Percentiles rank a stretch among this genome's conserved stretches.
These are phyloP conservation scores for Biscogniauxia marginata DNA, from an alignment of 2,329 filamentous ascomycete species.

Conservation along the genomic window DNA sequence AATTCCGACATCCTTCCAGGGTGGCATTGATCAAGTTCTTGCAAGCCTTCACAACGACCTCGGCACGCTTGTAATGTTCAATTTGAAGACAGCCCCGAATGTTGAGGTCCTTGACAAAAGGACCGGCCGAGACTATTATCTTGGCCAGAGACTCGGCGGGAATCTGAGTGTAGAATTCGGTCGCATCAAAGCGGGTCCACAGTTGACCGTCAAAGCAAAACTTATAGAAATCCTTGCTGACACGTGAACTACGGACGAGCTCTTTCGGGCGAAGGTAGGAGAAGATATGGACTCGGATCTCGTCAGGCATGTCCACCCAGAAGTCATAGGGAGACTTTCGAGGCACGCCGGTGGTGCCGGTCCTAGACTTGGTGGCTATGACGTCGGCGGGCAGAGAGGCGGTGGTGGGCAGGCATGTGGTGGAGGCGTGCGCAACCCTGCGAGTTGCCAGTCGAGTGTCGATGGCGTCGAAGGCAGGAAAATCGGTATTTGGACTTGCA, in stretches of 20 bases:
- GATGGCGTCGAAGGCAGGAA: constrained; percentile 39
- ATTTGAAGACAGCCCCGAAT: constrained; percentile 89
- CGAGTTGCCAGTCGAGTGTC: constrained; percentile 52
- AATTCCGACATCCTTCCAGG: constrained; percentile 85
- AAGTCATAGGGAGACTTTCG: constrained; percentile 56
- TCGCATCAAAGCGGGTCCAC: constrained; percentile 82
- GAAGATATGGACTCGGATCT: constrained; percentile 78
- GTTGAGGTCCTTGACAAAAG: constrained; percentile 89
- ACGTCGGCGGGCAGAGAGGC: constrained; percentile 65
- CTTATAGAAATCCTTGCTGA: constrained; percentile 74
- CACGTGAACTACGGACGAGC: constrained; percentile 72
- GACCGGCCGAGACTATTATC: constrained; percentile 80
- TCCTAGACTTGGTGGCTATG: constrained; percentile 41
- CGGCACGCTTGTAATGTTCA: constrained; percentile 73
- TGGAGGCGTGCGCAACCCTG: constrained; percentile 52
- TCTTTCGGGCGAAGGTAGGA: constrained; percentile 76
- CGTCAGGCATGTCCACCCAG: constrained; percentile 78
- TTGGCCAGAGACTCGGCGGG: constrained; percentile 79
- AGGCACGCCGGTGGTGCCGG: constrained; percentile 17
- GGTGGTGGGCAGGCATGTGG: constrained; percentile 44
- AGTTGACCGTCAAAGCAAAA: constrained; percentile 94
- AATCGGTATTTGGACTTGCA: constrained; percentile 40
- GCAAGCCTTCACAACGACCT: constrained; percentile 79
- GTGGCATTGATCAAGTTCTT: constrained; percentile 84
- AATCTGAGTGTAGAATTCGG: constrained; percentile 85